Percentiles rank a stretch among this genome's conserved stretches.
phyloP scores from a whole-genome alignment of 2,329 filamentous ascomycete species.

The Graphiopsis chlorocephala region DNA sequence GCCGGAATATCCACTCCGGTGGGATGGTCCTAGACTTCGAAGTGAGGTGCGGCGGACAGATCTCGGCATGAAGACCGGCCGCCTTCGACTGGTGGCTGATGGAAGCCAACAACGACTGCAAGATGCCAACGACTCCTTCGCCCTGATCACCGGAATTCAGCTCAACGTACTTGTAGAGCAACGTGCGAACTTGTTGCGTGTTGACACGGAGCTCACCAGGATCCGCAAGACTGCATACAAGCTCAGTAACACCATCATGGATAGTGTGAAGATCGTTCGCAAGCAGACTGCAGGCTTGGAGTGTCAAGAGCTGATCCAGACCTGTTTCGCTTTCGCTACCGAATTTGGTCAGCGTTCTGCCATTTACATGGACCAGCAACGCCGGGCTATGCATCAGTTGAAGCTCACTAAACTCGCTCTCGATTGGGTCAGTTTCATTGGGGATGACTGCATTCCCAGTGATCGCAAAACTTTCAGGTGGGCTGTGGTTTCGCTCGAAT shows the following conservation, averaged over 20 bases:
- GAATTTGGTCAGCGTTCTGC: constrained; percentile 95
- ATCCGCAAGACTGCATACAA: constrained; percentile 96
- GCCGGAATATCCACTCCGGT: constrained; percentile 73
- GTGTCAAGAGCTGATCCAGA: constrained; percentile 94
- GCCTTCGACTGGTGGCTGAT: constrained; percentile 83
- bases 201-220: constrained; percentile 86
- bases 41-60: constrained; percentile 72
- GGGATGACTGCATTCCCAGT: constrained; percentile 90
- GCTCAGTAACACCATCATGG: constrained; percentile 96
- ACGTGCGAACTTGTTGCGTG: constrained; percentile 86
- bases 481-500: constrained; percentile 92
- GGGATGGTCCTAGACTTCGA: constrained; percentile 73
- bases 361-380: constrained; percentile 91
- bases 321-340: constrained; percentile 97
- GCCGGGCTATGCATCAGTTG: constrained; percentile 94
- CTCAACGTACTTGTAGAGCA: constrained; percentile 89
- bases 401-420: constrained; percentile 90
- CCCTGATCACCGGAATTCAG: constrained; percentile 76
- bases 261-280: constrained; percentile 90
- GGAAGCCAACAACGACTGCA: constrained; percentile 76
- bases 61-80: constrained; percentile 80
- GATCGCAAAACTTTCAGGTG: constrained; percentile 96
- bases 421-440: constrained; percentile 98
- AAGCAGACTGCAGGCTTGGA: constrained; percentile 79
- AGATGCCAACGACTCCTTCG: constrained; percentile 76